These are phyloP conservation scores for Trichocladium antarcticum DNA, from an alignment of 495 filamentous ascomycete species.

Conservation along the genomic window DNA sequence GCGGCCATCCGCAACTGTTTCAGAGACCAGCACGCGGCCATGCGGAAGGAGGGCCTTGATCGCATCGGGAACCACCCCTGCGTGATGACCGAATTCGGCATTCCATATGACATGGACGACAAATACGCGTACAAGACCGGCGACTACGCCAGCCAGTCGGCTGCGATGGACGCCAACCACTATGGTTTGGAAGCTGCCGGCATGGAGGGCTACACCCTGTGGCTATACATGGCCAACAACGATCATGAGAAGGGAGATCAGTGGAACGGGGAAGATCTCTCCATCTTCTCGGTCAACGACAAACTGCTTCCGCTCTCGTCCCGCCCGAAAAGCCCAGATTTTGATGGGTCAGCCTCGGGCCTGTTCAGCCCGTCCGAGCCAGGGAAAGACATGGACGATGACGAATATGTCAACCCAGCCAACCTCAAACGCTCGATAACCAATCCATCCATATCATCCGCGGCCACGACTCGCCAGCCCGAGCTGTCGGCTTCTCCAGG, in stretches of 20 bases:
- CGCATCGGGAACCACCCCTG: slow-evolving; percentile 86
- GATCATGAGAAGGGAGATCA: slow-evolving; percentile 83
- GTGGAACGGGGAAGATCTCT: slow-evolving; percentile 97
- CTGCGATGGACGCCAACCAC: slow-evolving; percentile 94
- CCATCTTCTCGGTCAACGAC: slow-evolving; percentile 78
- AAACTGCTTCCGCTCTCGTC: slow-evolving; percentile 49
- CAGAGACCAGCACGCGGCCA: slow-evolving; percentile 77
- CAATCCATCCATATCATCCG: slow-evolving; percentile 58
- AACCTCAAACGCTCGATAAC: slow-evolving; percentile 65
- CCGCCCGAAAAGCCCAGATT: slow-evolving; percentile 29
- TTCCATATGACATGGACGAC: slow-evolving; percentile 98
- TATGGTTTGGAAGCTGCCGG: slow-evolving; percentile 76
- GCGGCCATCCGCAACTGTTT: slow-evolving; percentile 93
- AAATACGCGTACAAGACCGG: slow-evolving; percentile 93
- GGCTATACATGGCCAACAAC: slow-evolving; percentile 78
- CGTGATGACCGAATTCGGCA: slow-evolving; percentile 89
- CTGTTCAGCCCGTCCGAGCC: slow-evolving; percentile 14
- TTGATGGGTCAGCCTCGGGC: slow-evolving; percentile 28
- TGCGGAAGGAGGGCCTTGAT: slow-evolving; percentile 77
- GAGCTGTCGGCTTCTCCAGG: slow-evolving; percentile 51
- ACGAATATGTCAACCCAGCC: slow-evolving; percentile 48
- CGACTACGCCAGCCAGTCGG: slow-evolving; percentile 84
- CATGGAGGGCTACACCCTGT: slow-evolving; percentile 75
- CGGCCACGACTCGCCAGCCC: slow-evolving; percentile 38
- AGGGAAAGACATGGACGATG: slow-evolving; percentile 40